phyloP scores from a whole-genome alignment of 257 asterid genomes.

The Gentiana macrophylla region DNA sequence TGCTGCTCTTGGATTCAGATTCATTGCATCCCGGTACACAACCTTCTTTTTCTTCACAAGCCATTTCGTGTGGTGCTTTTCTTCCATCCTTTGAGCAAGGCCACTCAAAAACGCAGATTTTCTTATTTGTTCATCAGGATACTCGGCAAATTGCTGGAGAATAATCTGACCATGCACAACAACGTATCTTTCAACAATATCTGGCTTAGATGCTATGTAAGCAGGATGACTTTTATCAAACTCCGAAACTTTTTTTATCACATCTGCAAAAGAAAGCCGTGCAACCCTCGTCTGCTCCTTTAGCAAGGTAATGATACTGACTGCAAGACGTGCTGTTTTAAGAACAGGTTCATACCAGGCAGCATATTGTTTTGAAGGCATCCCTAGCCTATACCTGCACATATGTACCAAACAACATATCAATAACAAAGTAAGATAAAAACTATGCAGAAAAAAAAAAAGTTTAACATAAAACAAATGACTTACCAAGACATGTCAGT shows the following conservation, averaged over 20 bases:
- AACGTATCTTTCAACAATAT: constrained; percentile 64
- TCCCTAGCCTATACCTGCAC: constrained; percentile 89
- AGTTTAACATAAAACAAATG: background rate
- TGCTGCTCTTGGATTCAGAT: constrained; percentile 80
- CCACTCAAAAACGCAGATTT: constrained; percentile 66
- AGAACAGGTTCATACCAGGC: constrained; percentile 75
- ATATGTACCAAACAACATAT: constrained; percentile 11
- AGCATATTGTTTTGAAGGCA: constrained; percentile 81
- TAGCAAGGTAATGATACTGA: constrained; percentile 60
- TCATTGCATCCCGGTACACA: constrained; percentile 37
- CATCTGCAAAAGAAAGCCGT: constrained; percentile 73
- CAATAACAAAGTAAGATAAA: background rate
- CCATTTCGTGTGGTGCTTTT: constrained; percentile 88
- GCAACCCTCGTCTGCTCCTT: constrained; percentile 71
- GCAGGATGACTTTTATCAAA: constrained; percentile 56
- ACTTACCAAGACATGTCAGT: constrained; percentile 93
- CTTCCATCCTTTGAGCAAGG: constrained; percentile 77
- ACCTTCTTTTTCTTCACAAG: constrained; percentile 80
- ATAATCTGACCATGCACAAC: constrained; percentile 92
- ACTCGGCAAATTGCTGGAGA: constrained; percentile 84
- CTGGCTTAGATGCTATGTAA: constrained; percentile 56
- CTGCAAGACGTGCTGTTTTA: constrained; percentile 68
- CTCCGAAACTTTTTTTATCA: constrained; percentile 57
- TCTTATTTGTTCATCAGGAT: constrained; percentile 65
- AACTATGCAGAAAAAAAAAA: background rate